Conservation (phyloP, 192 early-diverging fungal species). For the Podila minutissima region DNA sequence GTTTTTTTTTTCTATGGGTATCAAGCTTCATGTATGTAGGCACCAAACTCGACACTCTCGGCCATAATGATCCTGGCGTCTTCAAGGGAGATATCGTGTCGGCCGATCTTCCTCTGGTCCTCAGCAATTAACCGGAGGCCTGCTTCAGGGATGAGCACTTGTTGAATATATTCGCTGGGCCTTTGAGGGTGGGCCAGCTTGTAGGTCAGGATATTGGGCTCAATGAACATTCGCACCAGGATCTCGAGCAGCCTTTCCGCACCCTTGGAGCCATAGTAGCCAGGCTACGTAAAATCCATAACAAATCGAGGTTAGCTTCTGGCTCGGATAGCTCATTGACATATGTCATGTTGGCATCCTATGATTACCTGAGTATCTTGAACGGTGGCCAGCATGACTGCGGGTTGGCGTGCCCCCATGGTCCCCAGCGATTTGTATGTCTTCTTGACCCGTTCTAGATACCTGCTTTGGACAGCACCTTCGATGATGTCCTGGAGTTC, state of each 20-base stretch:
- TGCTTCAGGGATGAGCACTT: conserved; percentile 63
- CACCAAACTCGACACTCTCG: conserved; percentile 56
- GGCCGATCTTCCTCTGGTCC: conserved; percentile 26
- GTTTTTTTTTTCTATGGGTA: neutral
- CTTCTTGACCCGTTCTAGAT: conserved; percentile 27
- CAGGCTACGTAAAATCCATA: conserved; percentile 38
- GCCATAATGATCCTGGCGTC: conserved; percentile 50
- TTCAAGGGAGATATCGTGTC: conserved; percentile 13
- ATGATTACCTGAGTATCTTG: conserved; percentile 50
- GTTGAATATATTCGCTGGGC: conserved; percentile 61
- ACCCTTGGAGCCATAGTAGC: conserved; percentile 66
- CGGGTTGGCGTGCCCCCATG: conserved; percentile 52
- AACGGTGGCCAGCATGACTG: conserved; percentile 56
- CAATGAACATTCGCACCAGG: conserved; percentile 41
- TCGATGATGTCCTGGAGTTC: conserved; percentile 52
- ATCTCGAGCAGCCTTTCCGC: conserved; percentile 43
- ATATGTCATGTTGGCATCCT: neutral
- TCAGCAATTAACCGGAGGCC: conserved; percentile 57
- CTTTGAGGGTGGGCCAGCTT: conserved; percentile 52
- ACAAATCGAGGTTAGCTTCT: neutral
- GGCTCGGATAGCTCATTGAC: neutral
- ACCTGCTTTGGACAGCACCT: conserved; percentile 32
- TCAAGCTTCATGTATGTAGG: conserved; percentile 39
- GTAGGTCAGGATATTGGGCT: conserved; percentile 38
- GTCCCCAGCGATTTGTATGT: conserved; percentile 51